phyloP scores from a whole-genome alignment of 2,329 filamentous ascomycete species.

The Neofusicoccum parvum region DNA sequence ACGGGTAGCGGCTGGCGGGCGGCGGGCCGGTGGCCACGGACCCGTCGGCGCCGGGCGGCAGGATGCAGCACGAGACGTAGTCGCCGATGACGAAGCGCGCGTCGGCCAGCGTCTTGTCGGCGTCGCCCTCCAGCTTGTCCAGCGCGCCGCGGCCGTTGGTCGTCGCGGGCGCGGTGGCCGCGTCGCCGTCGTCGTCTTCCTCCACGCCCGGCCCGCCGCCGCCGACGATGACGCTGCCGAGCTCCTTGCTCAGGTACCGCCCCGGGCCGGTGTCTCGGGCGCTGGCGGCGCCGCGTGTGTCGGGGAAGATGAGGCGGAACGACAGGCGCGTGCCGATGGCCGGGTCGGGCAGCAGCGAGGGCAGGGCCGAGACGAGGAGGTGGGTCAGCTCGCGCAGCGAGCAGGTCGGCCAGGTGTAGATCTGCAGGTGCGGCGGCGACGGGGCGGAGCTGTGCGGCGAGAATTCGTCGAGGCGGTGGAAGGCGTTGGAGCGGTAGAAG shows the following conservation, averaged over 20 bases:
- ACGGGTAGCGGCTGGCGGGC: conserved; percentile 33
- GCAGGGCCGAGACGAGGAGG: conserved; percentile 70
- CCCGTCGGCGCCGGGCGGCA: conserved; percentile 74
- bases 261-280: conserved; percentile 44
- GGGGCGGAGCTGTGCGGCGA: conserved; percentile 51
- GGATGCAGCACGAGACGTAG: conserved; percentile 79
- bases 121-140: conserved; percentile 59
- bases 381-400: conserved; percentile 79
- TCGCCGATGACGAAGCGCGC: conserved; percentile 86
- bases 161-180: conserved; percentile 22
- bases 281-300: conserved; percentile 55
- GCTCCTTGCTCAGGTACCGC: conserved; percentile 75
- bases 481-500: conserved; percentile 75
- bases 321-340: conserved; percentile 81
- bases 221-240: conserved; percentile 82
- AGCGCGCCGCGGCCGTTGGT: conserved; percentile 28
- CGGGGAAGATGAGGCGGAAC: conserved; percentile 84
- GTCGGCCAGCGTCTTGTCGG: conserved; percentile 73
- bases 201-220: conserved; percentile 50
- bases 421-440: conserved; percentile 69
- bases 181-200: conserved; percentile 29
- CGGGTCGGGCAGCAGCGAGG: conserved; percentile 70
- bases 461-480: conserved; percentile 76
- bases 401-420: conserved; percentile 86
- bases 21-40: conserved; percentile 66